A percentile compares a stretch with the other conserved stretches of the same genome.
Conservation (phyloP, 495 filamentous ascomycete genomes). For the Daldinia vernicosa region DNA sequence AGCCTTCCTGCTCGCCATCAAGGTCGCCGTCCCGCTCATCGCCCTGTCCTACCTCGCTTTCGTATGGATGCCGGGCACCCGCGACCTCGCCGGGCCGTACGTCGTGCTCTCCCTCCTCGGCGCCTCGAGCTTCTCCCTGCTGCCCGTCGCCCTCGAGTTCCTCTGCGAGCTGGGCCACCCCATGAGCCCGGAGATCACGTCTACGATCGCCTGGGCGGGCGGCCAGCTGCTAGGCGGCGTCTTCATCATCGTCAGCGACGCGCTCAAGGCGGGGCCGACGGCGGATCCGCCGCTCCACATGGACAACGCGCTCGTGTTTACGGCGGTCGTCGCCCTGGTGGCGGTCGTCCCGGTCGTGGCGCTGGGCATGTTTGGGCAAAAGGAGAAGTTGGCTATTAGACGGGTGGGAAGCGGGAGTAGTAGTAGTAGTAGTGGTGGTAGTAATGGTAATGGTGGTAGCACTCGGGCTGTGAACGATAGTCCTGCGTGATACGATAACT, state of each 20-base stretch:
- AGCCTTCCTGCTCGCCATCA: conserved; percentile 77
- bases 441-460: too few species aligned
- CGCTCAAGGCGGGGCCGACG: conserved; percentile 67
- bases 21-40: conserved; percentile 77
- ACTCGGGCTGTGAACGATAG: neutral
- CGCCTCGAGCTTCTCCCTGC: conserved; percentile 77
- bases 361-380: conserved; percentile 71
- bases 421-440: too few species aligned
- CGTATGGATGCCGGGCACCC: conserved; percentile 79
- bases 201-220: conserved; percentile 82
- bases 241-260: conserved; percentile 84
- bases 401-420: conserved; percentile 58
- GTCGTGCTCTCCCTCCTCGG: conserved; percentile 77
- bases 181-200: conserved; percentile 85
- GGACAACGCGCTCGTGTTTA: conserved; percentile 77
- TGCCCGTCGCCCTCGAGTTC: conserved; percentile 88
- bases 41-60: conserved; percentile 77
- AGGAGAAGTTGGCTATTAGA: conserved; percentile 59
- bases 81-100: conserved; percentile 74
- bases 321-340: conserved; percentile 72
- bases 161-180: conserved; percentile 87
- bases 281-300: conserved; percentile 73
- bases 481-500: neutral
- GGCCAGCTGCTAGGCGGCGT: conserved; percentile 82
- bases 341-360: conserved; percentile 72